These are phyloP conservation scores for Apiotrichum siamense DNA, from an alignment of 1,284 basidiomycete species.

Conservation along the genomic window DNA sequence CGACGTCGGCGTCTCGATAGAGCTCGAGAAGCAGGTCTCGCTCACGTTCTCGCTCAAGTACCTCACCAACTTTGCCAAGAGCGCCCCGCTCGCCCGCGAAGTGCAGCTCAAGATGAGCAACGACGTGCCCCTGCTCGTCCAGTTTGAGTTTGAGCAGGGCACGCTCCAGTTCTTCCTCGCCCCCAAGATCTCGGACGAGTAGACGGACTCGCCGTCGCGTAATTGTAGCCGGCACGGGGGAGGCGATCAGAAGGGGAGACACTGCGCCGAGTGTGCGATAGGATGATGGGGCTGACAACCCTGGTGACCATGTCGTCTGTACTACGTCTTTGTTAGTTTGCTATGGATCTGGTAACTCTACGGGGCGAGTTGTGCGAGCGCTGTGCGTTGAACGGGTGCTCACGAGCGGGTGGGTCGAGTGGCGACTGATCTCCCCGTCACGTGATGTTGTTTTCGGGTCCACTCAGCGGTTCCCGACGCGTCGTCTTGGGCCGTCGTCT, in stretches of 20 bases:
- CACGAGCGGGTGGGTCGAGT: too few species aligned
- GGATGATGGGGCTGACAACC: neutral
- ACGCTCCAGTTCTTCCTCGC: conserved; percentile 47
- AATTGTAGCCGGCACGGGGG: neutral
- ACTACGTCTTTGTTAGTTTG: conserved; percentile 3
- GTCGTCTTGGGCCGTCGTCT: too few species aligned
- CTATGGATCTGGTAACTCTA: too few species aligned
- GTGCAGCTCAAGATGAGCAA: conserved; percentile 83
- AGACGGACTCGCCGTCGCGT: neutral
- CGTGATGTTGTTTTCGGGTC: too few species aligned
- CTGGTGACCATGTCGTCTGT: neutral
- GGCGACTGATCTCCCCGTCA: too few species aligned
- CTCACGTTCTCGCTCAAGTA: conserved; percentile 97
- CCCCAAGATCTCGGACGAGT: conserved; percentile 34
- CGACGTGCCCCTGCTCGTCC: conserved; percentile 80
- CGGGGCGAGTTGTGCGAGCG: too few species aligned
- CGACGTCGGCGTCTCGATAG: conserved; percentile 62
- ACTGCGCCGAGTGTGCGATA: neutral
- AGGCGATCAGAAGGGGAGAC: neutral
- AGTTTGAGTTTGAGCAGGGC: conserved; percentile 49
- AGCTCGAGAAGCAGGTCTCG: conserved; percentile 84
- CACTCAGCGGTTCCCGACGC: too few species aligned
- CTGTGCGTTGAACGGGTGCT: too few species aligned
- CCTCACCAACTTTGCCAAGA: conserved; percentile 95
- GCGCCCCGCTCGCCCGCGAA: conserved; percentile 64